Evolutionary conservation across 106 monocot species (phyloP).

Genomic region (Acanthochlamys bracteata): DNA sequence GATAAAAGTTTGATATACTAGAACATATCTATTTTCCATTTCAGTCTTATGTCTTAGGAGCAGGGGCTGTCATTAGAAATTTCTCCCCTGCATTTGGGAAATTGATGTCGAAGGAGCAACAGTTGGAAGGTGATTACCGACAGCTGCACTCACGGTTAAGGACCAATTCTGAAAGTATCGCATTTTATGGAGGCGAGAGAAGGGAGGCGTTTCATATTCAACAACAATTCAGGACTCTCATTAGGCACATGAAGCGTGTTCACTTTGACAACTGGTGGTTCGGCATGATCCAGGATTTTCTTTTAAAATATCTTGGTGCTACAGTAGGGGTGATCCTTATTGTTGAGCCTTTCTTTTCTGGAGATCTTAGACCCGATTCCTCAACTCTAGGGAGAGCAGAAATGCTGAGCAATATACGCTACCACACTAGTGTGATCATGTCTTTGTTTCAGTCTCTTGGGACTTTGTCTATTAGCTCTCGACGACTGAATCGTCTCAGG

Average conservation of each 20-base stretch:
- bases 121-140: constrained; percentile 95
- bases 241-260: constrained; percentile 73
- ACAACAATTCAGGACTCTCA: constrained; percentile 60
- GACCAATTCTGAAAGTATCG: constrained; percentile 92
- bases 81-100: constrained; percentile 96
- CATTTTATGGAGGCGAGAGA: constrained; percentile 95
- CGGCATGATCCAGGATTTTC: constrained; percentile 99
- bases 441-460: constrained; percentile 96
- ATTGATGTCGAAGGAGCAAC: constrained; percentile 93
- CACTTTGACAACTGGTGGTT: constrained; percentile 96
- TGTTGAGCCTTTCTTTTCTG: constrained; percentile 98
- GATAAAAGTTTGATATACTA: not conserved
- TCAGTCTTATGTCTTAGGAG: constrained; percentile 92
- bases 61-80: constrained; percentile 76
- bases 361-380: constrained; percentile 82
- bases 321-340: constrained; percentile 91
- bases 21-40: too few relatives aligned
- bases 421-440: constrained; percentile 99
- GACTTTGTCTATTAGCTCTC: constrained; percentile 75
- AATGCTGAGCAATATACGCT: constrained; percentile 98
- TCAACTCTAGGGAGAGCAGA: constrained; percentile 97
- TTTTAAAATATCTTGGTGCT: constrained; percentile 96
- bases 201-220: constrained; percentile 79
- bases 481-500: constrained; percentile 89
- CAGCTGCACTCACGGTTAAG: constrained; percentile 94